Evolutionary conservation across 257 asterid genomes (phyloP).

Genomic region (Vinca minor): DNA sequence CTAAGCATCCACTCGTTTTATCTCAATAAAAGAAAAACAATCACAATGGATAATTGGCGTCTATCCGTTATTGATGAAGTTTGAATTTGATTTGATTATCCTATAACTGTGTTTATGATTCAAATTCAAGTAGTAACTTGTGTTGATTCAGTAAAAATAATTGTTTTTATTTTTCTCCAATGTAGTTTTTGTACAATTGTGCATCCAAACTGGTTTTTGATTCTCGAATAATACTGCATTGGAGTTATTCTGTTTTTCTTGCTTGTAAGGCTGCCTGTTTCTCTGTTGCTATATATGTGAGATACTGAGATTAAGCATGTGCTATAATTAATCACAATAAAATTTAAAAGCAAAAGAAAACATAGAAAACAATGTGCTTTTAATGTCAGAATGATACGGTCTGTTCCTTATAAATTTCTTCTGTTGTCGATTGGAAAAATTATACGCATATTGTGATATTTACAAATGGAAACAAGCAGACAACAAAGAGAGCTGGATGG

Average conservation of each 20-base stretch:
- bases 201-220: not conserved
- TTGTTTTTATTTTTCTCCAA: not conserved
- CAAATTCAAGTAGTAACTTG: not conserved
- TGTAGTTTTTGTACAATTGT: not conserved
- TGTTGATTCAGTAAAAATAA: not conserved
- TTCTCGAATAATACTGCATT: not conserved
- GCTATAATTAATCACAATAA: not conserved
- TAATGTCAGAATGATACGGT: not conserved
- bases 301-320: not conserved
- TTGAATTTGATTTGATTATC: not conserved
- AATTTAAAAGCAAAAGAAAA: not conserved
- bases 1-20: too few relatives aligned
- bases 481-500: conserved; percentile 91
- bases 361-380: not conserved
- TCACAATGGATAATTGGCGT: too few relatives aligned
- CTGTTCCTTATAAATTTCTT: not conserved
- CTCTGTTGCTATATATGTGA: not conserved
- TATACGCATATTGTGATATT: not conserved
- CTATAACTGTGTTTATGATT: not conserved
- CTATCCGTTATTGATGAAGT: not conserved
- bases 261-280: too few relatives aligned
- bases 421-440: too few relatives aligned
- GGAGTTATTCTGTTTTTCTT: not conserved
- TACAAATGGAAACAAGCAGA: conserved; percentile 29
- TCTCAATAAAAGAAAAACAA: too few relatives aligned